Evolutionary conservation across 2,329 filamentous ascomycete genomes (phyloP).

Genomic region (Colletotrichum graminicola): DNA sequence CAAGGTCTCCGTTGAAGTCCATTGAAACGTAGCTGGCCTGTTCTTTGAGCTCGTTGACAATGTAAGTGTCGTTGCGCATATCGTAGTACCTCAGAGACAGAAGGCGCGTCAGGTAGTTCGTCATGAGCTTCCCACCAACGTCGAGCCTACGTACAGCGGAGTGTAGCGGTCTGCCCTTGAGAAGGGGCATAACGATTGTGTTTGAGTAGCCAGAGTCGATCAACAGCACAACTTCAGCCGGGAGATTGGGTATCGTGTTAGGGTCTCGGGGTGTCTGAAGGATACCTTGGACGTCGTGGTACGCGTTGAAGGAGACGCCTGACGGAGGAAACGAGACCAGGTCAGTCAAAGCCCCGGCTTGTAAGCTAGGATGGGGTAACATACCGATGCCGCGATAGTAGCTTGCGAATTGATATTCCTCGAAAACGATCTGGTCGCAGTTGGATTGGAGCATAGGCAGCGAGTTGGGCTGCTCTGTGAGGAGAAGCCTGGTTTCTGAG

Average conservation of each 20-base stretch:
- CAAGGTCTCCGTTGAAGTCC: constrained; percentile 83
- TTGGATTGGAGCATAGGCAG: constrained; percentile 86
- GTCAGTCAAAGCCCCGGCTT: not conserved
- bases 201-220: constrained; percentile 95
- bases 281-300: constrained; percentile 79
- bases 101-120: constrained; percentile 90
- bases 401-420: constrained; percentile 93
- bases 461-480: constrained; percentile 88
- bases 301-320: constrained; percentile 82
- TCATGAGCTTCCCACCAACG: constrained; percentile 91
- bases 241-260: constrained; percentile 58
- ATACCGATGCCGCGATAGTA: constrained; percentile 82
- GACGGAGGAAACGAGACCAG: constrained; percentile 7
- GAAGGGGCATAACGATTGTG: constrained; percentile 88
- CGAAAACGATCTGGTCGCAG: constrained; percentile 96
- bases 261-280: constrained; percentile 71
- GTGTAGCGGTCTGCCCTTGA: constrained; percentile 84
- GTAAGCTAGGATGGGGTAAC: constrained; percentile 36
- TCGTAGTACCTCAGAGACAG: constrained; percentile 94
- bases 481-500: constrained; percentile 82
- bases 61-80: constrained; percentile 92
- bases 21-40: constrained; percentile 84
- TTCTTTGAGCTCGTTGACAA: constrained; percentile 98
- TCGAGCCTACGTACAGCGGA: constrained; percentile 86
- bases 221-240: constrained; percentile 85